These are phyloP conservation scores for Tympanopsis confertula DNA, from an alignment of 2,329 filamentous ascomycete genomes.

Conservation along the genomic window DNA sequence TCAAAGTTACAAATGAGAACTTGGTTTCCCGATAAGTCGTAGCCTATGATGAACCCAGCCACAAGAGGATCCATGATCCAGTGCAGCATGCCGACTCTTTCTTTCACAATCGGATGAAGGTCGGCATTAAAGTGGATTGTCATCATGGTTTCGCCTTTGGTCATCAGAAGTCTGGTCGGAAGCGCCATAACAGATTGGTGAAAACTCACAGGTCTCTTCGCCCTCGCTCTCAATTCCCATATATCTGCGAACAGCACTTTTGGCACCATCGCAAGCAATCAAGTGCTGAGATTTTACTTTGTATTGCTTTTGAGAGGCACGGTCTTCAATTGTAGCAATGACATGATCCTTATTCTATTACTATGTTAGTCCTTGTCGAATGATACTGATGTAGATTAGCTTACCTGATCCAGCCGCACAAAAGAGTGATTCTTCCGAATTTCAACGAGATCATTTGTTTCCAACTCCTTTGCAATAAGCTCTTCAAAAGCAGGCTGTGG, in stretches of 20 bases:
- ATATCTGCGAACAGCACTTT: constrained; percentile 7
- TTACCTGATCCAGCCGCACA: constrained; percentile 13
- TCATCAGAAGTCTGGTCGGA: constrained; percentile 2
- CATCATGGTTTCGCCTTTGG: constrained; percentile 22
- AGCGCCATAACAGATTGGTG: neutral
- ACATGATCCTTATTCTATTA: constrained; percentile 9
- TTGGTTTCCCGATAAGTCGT: constrained; percentile 19
- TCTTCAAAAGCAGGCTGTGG: constrained; percentile 19
- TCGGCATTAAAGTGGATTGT: constrained; percentile 24
- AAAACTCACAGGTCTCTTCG: constrained; percentile 17
- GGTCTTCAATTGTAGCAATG: constrained; percentile 13
- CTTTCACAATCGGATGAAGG: constrained; percentile 14
- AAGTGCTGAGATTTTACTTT: constrained; percentile 12
- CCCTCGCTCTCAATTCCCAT: constrained; percentile 18
- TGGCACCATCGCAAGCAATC: constrained; percentile 15
- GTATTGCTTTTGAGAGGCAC: constrained; percentile 7
- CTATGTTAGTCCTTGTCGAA: neutral
- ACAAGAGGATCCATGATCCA: constrained; percentile 23
- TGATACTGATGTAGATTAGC: constrained; percentile 1
- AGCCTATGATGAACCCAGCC: constrained; percentile 23
- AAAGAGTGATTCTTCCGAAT: constrained; percentile 12
- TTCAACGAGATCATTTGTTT: constrained; percentile 7
- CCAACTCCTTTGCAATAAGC: constrained; percentile 9
- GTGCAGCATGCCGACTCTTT: constrained; percentile 21
- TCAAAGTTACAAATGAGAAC: constrained; percentile 24